phyloP scores from a whole-genome alignment of 1,139 yeast species.

The Pichia inconspicua region DNA sequence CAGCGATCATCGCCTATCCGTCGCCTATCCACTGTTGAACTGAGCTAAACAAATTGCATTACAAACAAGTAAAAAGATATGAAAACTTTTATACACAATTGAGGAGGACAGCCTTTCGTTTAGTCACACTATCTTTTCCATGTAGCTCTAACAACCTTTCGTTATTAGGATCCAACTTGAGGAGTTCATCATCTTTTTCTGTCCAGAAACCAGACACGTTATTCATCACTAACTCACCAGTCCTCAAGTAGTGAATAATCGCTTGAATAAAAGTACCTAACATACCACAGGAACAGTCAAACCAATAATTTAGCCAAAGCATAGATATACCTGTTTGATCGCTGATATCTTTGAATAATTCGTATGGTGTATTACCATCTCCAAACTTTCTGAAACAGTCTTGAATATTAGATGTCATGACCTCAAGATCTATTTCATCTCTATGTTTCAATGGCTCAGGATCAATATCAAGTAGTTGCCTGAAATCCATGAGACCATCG shows the following conservation, averaged over 20 bases:
- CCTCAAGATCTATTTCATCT: conserved; percentile 21
- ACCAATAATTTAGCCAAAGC: conserved; percentile 38
- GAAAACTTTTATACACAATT: conserved; percentile 1
- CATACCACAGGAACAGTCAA: conserved; percentile 45
- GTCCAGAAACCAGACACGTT: conserved; percentile 45
- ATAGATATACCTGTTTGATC: conserved; percentile 39
- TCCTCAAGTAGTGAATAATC: conserved; percentile 35
- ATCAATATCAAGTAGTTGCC: conserved; percentile 20
- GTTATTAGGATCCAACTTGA: conserved; percentile 18
- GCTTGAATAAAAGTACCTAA: conserved; percentile 38
- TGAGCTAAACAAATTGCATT: background rate
- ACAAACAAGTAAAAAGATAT: background rate
- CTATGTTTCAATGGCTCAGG: conserved; percentile 25
- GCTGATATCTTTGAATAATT: conserved; percentile 35
- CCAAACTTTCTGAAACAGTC: conserved; percentile 38
- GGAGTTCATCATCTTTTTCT: conserved; percentile 34
- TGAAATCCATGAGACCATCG: conserved; percentile 16
- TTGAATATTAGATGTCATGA: conserved; percentile 29
- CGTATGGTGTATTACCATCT: conserved; percentile 31
- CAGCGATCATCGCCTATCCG: no score
- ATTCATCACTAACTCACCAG: conserved; percentile 37
- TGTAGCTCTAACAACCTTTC: conserved; percentile 21
- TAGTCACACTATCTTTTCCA: conserved; percentile 25
- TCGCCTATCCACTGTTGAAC: no score
- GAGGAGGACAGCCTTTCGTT: conserved; percentile 22